A percentile compares a stretch with the other conserved stretches of the same genome.
Evolutionary conservation across 1,284 basidiomycete genomes (phyloP).

Genomic region (Xerocomus nothofagi): DNA sequence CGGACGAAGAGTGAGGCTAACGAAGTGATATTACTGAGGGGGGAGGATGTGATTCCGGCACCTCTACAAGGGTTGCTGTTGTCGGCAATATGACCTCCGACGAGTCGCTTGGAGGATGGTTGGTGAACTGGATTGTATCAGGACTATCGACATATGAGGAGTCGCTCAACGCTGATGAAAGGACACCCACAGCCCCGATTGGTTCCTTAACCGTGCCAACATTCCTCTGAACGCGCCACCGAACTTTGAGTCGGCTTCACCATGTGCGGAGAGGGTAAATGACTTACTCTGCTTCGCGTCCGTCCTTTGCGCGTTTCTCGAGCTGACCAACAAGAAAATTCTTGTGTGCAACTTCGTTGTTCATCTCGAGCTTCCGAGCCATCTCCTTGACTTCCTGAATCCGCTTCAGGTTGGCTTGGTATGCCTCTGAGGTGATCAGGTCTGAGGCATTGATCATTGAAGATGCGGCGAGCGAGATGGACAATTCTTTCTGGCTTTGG

Average conservation of each 20-base stretch:
- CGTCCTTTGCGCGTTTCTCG: slow-evolving; percentile 28
- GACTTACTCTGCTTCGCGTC: slow-evolving; percentile 40
- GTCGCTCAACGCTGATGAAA: neutral
- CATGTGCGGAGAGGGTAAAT: neutral
- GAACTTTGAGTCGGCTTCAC: slow-evolving; percentile 5
- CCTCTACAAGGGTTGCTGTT: slow-evolving; percentile 34
- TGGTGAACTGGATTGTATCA: slow-evolving; percentile 14
- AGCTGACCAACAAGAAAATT: slow-evolving; percentile 31
- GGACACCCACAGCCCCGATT: slow-evolving; percentile 18
- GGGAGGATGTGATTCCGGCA: slow-evolving; percentile 22
- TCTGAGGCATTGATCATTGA: slow-evolving; percentile 31
- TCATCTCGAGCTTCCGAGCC: slow-evolving; percentile 26
- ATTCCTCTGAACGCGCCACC: slow-evolving; percentile 13
- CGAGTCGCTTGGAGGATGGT: slow-evolving; percentile 8
- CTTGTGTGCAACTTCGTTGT: slow-evolving; percentile 32
- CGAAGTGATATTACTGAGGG: slow-evolving; percentile 17
- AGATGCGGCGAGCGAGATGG: slow-evolving; percentile 25
- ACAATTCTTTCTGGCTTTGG: slow-evolving; percentile 9
- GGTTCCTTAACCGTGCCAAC: slow-evolving; percentile 21
- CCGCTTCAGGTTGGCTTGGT: slow-evolving; percentile 27
- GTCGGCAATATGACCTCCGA: slow-evolving; percentile 28
- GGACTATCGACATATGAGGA: slow-evolving; percentile 14
- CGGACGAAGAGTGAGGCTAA: neutral
- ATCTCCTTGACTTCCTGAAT: slow-evolving; percentile 33
- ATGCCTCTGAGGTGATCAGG: slow-evolving; percentile 19